Conservation (phyloP, 2,329 filamentous ascomycete genomes). For the Fusarium sp. region DNA sequence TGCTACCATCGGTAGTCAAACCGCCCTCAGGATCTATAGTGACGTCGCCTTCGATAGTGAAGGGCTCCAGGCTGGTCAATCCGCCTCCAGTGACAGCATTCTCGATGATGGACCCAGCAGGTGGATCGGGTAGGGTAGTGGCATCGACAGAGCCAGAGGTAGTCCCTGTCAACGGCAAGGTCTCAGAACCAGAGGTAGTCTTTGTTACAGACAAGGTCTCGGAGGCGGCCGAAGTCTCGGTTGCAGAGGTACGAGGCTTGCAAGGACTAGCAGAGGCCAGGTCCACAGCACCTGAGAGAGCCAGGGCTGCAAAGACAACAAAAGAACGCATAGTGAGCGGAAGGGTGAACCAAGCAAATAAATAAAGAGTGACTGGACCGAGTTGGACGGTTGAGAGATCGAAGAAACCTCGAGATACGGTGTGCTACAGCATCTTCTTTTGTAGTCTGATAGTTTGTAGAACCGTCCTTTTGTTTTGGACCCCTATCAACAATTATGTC, state of each 20-base stretch:
- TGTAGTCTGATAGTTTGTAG: not conserved
- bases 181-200: not conserved
- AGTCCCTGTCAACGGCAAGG: not conserved
- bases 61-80: not conserved
- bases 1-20: conserved; percentile 6
- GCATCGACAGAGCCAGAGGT: not conserved
- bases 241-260: conserved; percentile 7
- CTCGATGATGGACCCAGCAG: conserved; percentile 1
- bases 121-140: conserved; percentile 2
- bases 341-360: not conserved
- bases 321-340: conserved; percentile 30
- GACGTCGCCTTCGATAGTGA: not conserved
- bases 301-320: conserved; percentile 25
- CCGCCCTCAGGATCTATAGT: not conserved
- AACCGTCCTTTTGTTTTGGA: not conserved
- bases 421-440: not conserved
- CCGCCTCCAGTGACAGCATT: conserved; percentile 18
- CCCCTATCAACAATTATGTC: conserved; percentile 1
- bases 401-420: not conserved
- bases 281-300: conserved; percentile 19
- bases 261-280: conserved; percentile 23
- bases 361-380: conserved; percentile 16
- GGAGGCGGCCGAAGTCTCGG: not conserved
- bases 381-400: conserved; percentile 26
- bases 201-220: not conserved